A percentile compares a stretch with the other conserved stretches of the same genome.
Evolutionary conservation across 208 protist species (phyloP).

Genomic region (Acanthamoeba royreba): DNA sequence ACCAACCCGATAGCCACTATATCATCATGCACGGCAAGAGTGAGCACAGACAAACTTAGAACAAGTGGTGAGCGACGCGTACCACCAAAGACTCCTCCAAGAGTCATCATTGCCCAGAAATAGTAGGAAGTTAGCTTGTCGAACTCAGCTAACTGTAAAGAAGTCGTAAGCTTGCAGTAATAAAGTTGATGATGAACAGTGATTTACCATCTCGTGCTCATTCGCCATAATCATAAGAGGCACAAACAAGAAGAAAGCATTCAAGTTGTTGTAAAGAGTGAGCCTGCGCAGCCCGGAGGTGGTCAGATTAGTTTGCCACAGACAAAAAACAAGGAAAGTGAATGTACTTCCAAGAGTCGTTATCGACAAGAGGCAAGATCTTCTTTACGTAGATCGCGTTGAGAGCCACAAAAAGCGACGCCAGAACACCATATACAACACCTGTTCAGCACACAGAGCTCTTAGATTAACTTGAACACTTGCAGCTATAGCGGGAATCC

Average conservation of each 20-base stretch:
- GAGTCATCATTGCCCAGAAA: slow-evolving; percentile 53
- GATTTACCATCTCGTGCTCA: not conserved
- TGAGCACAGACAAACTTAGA: not conserved
- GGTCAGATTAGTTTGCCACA: not conserved
- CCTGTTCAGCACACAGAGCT: too few relatives aligned
- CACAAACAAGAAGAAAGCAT: not conserved
- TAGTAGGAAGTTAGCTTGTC: not conserved
- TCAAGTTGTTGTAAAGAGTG: not conserved
- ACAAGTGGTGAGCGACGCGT: not conserved
- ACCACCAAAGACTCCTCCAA: slow-evolving; percentile 48
- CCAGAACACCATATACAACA: slow-evolving; percentile 40
- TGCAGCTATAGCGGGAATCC: too few relatives aligned
- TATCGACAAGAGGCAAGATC: not conserved
- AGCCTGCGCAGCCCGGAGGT: not conserved
- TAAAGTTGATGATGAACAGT: not conserved
- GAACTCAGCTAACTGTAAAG: not conserved
- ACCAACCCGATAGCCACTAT: slow-evolving; percentile 47
- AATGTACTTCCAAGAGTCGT: not conserved
- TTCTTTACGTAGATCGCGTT: slow-evolving; percentile 32
- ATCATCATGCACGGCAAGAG: not conserved
- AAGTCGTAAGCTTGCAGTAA: not conserved
- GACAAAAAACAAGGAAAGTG: not conserved
- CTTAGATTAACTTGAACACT: too few relatives aligned
- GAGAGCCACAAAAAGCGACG: slow-evolving; percentile 48
- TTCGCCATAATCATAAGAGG: not conserved